Evolutionary conservation across 768 basidiomycete genomes (phyloP).

Genomic region (Boletus bicolor): DNA sequence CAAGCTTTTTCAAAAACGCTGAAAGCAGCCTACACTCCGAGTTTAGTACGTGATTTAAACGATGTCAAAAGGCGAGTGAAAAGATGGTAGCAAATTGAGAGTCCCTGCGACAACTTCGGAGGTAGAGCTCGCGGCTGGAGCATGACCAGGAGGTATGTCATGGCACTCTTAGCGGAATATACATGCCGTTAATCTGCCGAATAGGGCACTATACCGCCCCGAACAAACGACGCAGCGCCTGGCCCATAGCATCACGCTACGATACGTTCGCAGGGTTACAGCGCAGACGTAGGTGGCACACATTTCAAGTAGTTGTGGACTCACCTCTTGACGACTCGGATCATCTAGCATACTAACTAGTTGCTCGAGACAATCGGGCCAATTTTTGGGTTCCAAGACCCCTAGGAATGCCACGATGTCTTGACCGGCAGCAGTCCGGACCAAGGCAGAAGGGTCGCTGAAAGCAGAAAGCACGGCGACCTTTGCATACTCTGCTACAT

Average conservation of each 20-base stretch:
- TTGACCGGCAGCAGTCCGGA: conserved; percentile 91
- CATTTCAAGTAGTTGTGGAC: conserved; percentile 18
- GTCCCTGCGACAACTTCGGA: conserved; percentile 3
- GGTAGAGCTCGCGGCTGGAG: neutral
- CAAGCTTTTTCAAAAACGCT: conserved; percentile 93
- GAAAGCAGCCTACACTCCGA: conserved; percentile 70
- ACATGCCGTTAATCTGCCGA: conserved; percentile 5
- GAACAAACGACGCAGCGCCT: conserved; percentile 8
- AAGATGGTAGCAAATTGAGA: neutral
- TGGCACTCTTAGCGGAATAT: conserved; percentile 2
- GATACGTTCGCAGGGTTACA: neutral
- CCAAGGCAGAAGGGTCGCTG: conserved; percentile 75
- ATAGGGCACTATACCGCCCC: neutral
- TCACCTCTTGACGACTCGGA: conserved; percentile 81
- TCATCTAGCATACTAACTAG: conserved; percentile 82
- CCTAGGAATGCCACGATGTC: conserved; percentile 89
- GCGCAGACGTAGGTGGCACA: neutral
- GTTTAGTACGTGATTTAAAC: conserved; percentile 14
- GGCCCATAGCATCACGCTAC: neutral
- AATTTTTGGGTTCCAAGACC: conserved; percentile 84
- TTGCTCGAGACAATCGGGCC: conserved; percentile 91
- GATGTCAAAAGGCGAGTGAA: neutral
- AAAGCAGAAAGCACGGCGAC: conserved; percentile 77
- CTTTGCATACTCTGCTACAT: conserved; percentile 74
- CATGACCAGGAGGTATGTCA: conserved; percentile 1